phyloP scores from a whole-genome alignment of 257 asterid genomes.

The Euphrasia confusa region DNA sequence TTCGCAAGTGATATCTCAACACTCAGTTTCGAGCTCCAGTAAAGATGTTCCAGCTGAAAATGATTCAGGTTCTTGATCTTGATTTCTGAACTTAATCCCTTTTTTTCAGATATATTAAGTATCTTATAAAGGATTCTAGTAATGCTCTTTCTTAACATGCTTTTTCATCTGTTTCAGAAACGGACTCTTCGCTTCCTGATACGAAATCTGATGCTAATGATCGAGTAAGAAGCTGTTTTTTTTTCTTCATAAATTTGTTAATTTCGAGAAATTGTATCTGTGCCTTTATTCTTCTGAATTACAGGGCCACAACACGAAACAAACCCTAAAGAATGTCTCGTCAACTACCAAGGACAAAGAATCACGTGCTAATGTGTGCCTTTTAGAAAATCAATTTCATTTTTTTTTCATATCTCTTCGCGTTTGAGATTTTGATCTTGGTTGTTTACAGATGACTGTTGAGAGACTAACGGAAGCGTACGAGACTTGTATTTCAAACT shows the following conservation, averaged over 20 bases:
- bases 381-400: constrained; percentile 11
- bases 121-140: constrained; percentile 13
- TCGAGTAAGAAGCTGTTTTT: constrained; percentile 35
- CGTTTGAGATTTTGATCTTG: constrained; percentile 11
- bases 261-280: constrained; percentile 9
- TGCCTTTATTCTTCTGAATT: constrained; percentile 25
- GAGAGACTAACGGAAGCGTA: constrained; percentile 63
- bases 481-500: constrained; percentile 51
- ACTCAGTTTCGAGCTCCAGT: constrained; percentile 36
- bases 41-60: constrained; percentile 32
- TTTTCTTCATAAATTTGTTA: constrained; percentile 19
- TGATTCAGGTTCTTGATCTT: constrained; percentile 40
- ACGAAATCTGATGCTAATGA: constrained; percentile 33
- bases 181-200: constrained; percentile 32
- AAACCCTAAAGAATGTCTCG: constrained; percentile 32
- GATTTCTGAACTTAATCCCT: background rate
- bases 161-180: constrained; percentile 48
- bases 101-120: background rate
- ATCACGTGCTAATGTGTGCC: constrained; percentile 45
- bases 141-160: constrained; percentile 23
- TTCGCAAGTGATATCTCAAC: constrained; percentile 81
- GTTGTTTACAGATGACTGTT: constrained; percentile 51
- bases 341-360: constrained; percentile 34
- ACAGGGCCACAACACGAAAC: constrained; percentile 41
- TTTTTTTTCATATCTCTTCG: background rate